phyloP scores from a whole-genome alignment of 345 rosid genomes.

The Aquilaria yunnanensis region DNA sequence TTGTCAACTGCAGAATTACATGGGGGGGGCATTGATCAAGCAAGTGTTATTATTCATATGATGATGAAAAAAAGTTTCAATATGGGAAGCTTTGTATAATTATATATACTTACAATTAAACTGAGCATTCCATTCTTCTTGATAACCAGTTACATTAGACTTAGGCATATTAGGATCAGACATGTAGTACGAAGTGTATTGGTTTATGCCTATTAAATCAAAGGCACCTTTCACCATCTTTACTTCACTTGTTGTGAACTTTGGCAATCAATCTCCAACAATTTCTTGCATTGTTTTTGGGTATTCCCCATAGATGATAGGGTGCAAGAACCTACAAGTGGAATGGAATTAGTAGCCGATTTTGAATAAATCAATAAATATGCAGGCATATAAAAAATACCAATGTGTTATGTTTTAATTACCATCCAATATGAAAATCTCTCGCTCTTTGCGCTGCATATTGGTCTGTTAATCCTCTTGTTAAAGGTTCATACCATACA shows the following conservation, averaged over 20 bases:
- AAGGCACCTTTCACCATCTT: slow-evolving; percentile 45
- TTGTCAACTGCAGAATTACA: slow-evolving; percentile 28
- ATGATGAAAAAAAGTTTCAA: background rate
- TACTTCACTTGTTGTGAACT: slow-evolving; percentile 30
- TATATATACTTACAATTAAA: slow-evolving; percentile 2
- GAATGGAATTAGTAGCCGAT: too few relatives aligned
- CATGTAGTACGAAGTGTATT: slow-evolving; percentile 47
- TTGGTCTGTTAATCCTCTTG: slow-evolving; percentile 40
- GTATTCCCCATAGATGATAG: slow-evolving; percentile 60
- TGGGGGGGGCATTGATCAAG: background rate
- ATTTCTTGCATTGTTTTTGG: slow-evolving; percentile 53
- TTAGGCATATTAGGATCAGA: slow-evolving; percentile 24
- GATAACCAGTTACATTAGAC: slow-evolving; percentile 31
- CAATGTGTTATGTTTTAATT: background rate
- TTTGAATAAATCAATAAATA: too few relatives aligned
- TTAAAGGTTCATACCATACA: slow-evolving; percentile 60
- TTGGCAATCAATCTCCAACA: slow-evolving; percentile 45
- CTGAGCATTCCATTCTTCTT: slow-evolving; percentile 45
- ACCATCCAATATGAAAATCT: slow-evolving; percentile 78
- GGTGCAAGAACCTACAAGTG: slow-evolving; percentile 48
- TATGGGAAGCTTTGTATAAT: slow-evolving; percentile 25
- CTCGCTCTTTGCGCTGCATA: slow-evolving; percentile 68
- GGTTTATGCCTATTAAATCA: slow-evolving; percentile 49
- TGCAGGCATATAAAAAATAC: too few relatives aligned
- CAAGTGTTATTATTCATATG: background rate